Evolutionary conservation across 495 filamentous ascomycete species (phyloP).

Genomic region (Tuber borchii): DNA sequence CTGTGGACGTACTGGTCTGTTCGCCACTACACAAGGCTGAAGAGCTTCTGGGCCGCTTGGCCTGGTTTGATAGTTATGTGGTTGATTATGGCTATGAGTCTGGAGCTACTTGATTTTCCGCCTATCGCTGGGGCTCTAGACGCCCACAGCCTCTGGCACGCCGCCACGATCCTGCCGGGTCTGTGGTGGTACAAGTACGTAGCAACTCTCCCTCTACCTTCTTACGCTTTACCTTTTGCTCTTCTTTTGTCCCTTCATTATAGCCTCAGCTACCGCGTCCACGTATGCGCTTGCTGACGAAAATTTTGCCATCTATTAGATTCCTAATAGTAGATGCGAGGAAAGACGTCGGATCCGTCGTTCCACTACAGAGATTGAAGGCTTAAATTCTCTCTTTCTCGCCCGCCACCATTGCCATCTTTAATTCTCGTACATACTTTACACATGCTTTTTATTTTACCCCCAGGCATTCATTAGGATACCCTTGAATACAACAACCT

Average conservation of each 20-base stretch:
- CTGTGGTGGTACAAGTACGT: conserved; percentile 94
- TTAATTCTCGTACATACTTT: not conserved
- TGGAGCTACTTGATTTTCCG: conserved; percentile 91
- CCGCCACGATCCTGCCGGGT: conserved; percentile 82
- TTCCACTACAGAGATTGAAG: not conserved
- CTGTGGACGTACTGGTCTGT: conserved; percentile 84
- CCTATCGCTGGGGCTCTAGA: conserved; percentile 76
- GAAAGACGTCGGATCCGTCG: not conserved
- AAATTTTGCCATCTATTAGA: not conserved
- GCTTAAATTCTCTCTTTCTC: not conserved
- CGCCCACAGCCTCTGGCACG: conserved; percentile 94
- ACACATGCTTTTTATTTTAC: not conserved
- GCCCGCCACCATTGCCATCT: not conserved
- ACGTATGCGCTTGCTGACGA: not conserved
- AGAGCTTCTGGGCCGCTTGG: conserved; percentile 75
- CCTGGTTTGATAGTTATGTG: conserved; percentile 88
- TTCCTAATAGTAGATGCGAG: not conserved
- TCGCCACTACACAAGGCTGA: conserved; percentile 60
- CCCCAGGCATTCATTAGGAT: not conserved
- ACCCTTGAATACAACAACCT: not conserved
- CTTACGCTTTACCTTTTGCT: not conserved
- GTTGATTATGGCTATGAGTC: conserved; percentile 87
- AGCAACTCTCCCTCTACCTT: not conserved
- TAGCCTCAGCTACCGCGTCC: not conserved
- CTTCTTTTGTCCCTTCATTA: not conserved